Evolutionary conservation across 768 basidiomycete species (phyloP), one percentile per base, ranked within the genome.

Genomic region (Tricholoma bakamatsutake): DNA sequence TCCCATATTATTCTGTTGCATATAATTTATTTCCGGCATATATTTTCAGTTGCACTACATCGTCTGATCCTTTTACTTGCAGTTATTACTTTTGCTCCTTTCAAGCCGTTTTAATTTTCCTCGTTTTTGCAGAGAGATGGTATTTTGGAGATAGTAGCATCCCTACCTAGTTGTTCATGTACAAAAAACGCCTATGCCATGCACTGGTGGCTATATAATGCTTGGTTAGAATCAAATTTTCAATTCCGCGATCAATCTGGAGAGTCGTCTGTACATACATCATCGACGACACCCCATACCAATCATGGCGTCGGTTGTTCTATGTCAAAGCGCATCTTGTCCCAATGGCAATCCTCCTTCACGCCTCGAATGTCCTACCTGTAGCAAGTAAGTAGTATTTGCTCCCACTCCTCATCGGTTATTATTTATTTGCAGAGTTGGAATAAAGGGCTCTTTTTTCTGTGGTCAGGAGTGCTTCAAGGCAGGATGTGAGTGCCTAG

Each of bases 381-480:
- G 95, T 73, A 86, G 81, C 72, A 95, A 95, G 94, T 95, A 60
- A 61, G 78, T 77, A 60, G 37, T 60, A 54, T 46, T 48, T 40
- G 8, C 43, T 31, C 28, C 27, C 21, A 12, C 48, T 54, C 42
- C 12, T 31, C 50, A 46, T 42, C 45, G 47, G 57, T 47, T 31
- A 54, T 62, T 59, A 53, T 50, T 64, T 56, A 43, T 24, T 57
- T 57, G 35, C 61, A 93, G 90, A 67, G 76, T 93, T 33, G 89
- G 88, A 51, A 87, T 93, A 59, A 79, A 78, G 48, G 89, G 90
- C 30, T 93, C 90, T 31, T 90, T 88, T 68, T 98, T 95, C 73
- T 98, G 96, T 61, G 84, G 86, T 24, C 96, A 98, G 71, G 92
- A 90, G 50, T 98, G 96, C 73, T 98, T 98, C 82, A 98, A 97